Evolutionary conservation across 768 basidiomycete genomes (phyloP), one percentile per base, ranked within the genome.

Genomic region (Asterophora lycoperdoides): DNA sequence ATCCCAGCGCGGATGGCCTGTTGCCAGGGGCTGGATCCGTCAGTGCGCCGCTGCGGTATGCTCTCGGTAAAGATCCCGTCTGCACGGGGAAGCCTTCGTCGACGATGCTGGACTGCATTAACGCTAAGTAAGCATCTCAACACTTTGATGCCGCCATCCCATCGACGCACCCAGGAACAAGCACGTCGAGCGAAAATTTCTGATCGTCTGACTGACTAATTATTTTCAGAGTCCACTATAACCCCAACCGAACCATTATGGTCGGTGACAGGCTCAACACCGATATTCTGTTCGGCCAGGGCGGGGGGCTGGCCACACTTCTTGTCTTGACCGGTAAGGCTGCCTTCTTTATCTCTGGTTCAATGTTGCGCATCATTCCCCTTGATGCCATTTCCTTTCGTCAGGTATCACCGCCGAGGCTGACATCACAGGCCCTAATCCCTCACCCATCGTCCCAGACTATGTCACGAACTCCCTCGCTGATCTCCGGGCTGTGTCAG

Each of bases 251-350:
- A 44, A 93, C 94, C 13, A 82, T 98, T 64, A 97, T 99, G 92
- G 76, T 98, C 38, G 95, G 95, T 35, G 95, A 99, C 69, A 81
- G 95, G 52, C 76, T 99, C 56, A 87, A 90, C 64, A 98, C 96
- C 5, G 95, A 99, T 67, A 97, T 99, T 58, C 68, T 88, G 44
- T 99, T 98, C 60, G 96, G 95, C 42, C 78, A 89, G 63, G 79
- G 79, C 39, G 91, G 92, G 35, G 91, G 91, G 20, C 75, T 96
- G 17, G 66, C 86, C 14, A 97, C 95, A 0, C 73, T 97, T 48
- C 82, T 97, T 35, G 95, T 98, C 48, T 70, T 98, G 57, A 93
- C 91, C n/a, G 93, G 93, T 88, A 62, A 54, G 67, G n/a, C 23
- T 23, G 3, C 23, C 6, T 23, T 3, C 23, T 23, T 23, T 56